phyloP scores from a whole-genome alignment of 2,329 filamentous ascomycete species.

The Cytospora piceicola region DNA sequence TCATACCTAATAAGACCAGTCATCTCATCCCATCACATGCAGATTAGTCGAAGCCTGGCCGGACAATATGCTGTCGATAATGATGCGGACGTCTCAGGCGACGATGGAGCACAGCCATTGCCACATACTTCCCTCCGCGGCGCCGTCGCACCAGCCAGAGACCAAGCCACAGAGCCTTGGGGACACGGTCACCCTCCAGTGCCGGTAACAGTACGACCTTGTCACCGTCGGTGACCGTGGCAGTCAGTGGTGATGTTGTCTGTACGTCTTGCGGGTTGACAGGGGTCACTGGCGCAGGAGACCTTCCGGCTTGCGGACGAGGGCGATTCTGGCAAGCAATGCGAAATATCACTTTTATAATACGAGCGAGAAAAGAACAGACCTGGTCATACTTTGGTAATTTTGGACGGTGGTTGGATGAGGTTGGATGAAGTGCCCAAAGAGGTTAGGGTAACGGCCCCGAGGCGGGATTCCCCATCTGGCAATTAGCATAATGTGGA shows the following conservation, averaged over 20 bases:
- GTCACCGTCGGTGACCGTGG: too few relatives aligned
- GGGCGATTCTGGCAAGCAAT: too few relatives aligned
- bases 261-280: slow-evolving; percentile 1
- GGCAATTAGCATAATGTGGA: too few relatives aligned
- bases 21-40: not conserved
- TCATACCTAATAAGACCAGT: not conserved
- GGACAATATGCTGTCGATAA: not conserved
- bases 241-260: not conserved
- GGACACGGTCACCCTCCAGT: slow-evolving; percentile 38
- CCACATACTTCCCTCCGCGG: slow-evolving; percentile 40
- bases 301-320: too few relatives aligned
- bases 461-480: too few relatives aligned
- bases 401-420: too few relatives aligned
- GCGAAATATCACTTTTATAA: too few relatives aligned
- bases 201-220: too few relatives aligned
- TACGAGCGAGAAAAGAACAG: not conserved
- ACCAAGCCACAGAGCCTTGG: slow-evolving; percentile 43
- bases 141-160: slow-evolving; percentile 44
- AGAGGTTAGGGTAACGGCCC: slow-evolving; percentile 7
- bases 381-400: too few relatives aligned
- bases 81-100: not conserved
- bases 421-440: not conserved
- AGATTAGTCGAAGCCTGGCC: not conserved
- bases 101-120: slow-evolving; percentile 34
- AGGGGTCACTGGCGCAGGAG: slow-evolving; percentile 5